A percentile compares a stretch with the other conserved stretches of the same genome.
phyloP scores from a whole-genome alignment of 305 asterid genomes.

The Fraxinus baroniana region DNA sequence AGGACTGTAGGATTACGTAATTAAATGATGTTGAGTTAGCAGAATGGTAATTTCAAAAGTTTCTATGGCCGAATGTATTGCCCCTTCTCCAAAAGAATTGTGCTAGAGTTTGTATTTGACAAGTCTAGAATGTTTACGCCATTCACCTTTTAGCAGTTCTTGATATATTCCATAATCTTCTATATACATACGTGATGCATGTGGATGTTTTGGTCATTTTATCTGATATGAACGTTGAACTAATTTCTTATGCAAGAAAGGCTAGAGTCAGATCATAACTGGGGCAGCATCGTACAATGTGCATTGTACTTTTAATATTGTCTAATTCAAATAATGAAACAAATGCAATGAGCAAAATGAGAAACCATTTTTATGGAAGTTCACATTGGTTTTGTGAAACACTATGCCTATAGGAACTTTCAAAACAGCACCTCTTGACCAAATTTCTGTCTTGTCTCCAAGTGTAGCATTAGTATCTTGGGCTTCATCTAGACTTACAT shows the following conservation, averaged over 20 bases:
- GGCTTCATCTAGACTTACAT: background rate
- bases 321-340: background rate
- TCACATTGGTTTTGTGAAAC: background rate
- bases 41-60: background rate
- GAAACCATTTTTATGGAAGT: background rate
- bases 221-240: background rate
- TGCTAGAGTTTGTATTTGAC: background rate
- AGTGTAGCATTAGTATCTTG: background rate
- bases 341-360: background rate
- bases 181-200: background rate
- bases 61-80: background rate
- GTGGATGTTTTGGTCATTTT: background rate
- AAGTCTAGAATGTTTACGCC: background rate
- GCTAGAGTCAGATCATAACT: background rate
- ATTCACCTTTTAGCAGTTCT: background rate
- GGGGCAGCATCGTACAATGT: background rate
- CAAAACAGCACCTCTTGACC: background rate
- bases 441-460: background rate
- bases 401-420: background rate
- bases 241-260: background rate
- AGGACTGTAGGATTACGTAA: background rate
- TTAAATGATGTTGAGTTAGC: background rate
- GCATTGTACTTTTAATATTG: background rate
- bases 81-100: background rate
- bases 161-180: background rate